Evolutionary conservation across 176 grass and related monocot genomes (phyloP), one percentile per base, ranked within the genome.

Genomic region (Pontederia paniculata): DNA sequence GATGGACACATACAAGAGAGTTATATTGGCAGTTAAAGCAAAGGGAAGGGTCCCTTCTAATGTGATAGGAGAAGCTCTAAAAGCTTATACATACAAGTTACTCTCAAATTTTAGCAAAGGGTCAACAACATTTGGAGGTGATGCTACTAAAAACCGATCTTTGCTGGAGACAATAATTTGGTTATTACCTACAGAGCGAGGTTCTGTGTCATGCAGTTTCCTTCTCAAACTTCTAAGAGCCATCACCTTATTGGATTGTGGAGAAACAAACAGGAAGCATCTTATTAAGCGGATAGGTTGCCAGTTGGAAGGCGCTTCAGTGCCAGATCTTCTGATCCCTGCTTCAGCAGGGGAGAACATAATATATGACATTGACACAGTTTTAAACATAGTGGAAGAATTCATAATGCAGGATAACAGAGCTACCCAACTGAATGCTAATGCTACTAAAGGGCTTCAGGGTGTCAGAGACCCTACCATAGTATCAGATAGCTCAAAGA

Each of bases 191-290:
- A 66, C 80, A 59, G 80, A 88, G 65, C 88, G 75, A 74, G 86
- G 86, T 48, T 98, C 80, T 51, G 83, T 88, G 5, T 98, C 93
- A 21, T 98, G 86, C 78, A 84, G 86, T 71, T 98, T 98, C 66
- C 86, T 98, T 42, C 55, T 91, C 15, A 98, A 91, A 75, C 72
- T 98, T 55, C 80, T 98, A 58, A 82, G 78, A 77, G 93, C 81
- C 60, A 74, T 80, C 50, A 90, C 79, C 55, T 54, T 91, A 65
- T 54, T 91, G 0, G 72, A 78, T 49, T 88, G 80, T 21, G 71
- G 79, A 48, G 82, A 88, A 70, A 68, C 80, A 52, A 85, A 80
- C 61, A 88, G 74, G 64, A 91, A 84, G 66, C 83, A 98, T 63
- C 83, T 98, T 28, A 77, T 88, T 53, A 98, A 91, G 74, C 81